Evolutionary conservation across 1,139 yeast genomes (phyloP).

Genomic region (Yamadazyma sp.): DNA sequence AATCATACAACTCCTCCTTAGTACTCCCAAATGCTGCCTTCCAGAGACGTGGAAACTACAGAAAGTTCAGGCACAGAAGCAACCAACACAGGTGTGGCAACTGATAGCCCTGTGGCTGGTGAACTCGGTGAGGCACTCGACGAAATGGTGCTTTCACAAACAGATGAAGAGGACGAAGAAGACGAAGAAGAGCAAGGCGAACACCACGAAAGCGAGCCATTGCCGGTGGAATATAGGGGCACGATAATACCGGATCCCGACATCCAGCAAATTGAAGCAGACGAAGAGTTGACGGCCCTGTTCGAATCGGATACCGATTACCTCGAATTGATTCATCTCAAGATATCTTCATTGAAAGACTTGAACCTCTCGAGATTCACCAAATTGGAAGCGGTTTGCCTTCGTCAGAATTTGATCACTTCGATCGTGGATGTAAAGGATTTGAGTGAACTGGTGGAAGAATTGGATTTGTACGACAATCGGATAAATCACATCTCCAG

Average conservation of each 20-base stretch:
- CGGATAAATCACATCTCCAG: conserved; percentile 82
- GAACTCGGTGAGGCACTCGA: conserved; percentile 6
- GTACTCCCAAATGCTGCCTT: too few relatives aligned
- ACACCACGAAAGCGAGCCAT: conserved; percentile 23
- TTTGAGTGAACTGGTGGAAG: conserved; percentile 58
- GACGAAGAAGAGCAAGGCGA: conserved; percentile 26
- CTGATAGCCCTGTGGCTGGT: neutral
- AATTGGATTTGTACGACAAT: conserved; percentile 89
- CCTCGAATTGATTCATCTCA: conserved; percentile 77
- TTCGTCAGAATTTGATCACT: conserved; percentile 82
- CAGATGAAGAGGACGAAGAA: conserved; percentile 26
- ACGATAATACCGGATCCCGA: conserved; percentile 57
- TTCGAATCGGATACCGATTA: conserved; percentile 62
- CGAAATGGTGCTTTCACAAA: conserved; percentile 13
- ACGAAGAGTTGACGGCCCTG: conserved; percentile 61
- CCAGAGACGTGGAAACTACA: neutral
- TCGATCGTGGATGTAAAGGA: conserved; percentile 70
- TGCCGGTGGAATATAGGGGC: conserved; percentile 44
- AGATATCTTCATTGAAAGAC: conserved; percentile 66
- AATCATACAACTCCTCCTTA: neutral
- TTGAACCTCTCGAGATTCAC: conserved; percentile 61
- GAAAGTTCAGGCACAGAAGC: neutral
- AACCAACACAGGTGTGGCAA: neutral
- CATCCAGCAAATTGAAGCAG: conserved; percentile 47
- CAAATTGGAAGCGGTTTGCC: conserved; percentile 59